Conservation (phyloP, 345 rosid species). For the Excoecaria agallocha region DNA sequence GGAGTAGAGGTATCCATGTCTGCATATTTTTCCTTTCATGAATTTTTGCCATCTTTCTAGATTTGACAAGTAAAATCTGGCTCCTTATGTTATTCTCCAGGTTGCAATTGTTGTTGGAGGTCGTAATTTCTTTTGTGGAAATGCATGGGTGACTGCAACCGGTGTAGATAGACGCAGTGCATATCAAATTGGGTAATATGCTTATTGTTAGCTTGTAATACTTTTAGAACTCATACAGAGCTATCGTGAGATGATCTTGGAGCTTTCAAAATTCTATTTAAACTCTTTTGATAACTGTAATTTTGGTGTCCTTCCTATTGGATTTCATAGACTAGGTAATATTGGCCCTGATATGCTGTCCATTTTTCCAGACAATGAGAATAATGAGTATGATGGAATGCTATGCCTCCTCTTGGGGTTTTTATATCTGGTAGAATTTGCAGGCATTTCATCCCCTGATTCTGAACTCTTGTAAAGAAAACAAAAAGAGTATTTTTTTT, state of each 20-base stretch:
- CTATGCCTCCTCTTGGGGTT: background rate
- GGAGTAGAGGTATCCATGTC: constrained; percentile 2
- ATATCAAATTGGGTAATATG: constrained; percentile 12
- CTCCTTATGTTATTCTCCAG: constrained; percentile 1
- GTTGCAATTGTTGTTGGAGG: constrained; percentile 10
- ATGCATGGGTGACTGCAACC: constrained; percentile 1
- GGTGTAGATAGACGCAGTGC: constrained; percentile 11
- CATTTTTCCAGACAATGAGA: background rate
- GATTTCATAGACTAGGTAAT: background rate
- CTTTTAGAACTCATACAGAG: background rate
- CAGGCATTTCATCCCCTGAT: background rate
- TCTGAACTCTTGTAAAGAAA: background rate
- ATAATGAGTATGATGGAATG: background rate
- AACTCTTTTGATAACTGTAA: background rate
- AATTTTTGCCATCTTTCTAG: background rate
- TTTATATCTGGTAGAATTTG: background rate
- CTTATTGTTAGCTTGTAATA: background rate
- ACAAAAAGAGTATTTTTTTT: background rate
- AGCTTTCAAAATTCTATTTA: no score
- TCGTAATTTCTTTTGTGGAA: constrained; percentile 12
- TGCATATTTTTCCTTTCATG: background rate
- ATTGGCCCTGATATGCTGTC: background rate
- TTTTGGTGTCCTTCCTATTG: background rate
- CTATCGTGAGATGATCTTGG: background rate
- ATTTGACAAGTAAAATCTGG: background rate